Base-by-base conservation (phyloP, 768 basidiomycete species). In the Pholiota molesta region DNA sequence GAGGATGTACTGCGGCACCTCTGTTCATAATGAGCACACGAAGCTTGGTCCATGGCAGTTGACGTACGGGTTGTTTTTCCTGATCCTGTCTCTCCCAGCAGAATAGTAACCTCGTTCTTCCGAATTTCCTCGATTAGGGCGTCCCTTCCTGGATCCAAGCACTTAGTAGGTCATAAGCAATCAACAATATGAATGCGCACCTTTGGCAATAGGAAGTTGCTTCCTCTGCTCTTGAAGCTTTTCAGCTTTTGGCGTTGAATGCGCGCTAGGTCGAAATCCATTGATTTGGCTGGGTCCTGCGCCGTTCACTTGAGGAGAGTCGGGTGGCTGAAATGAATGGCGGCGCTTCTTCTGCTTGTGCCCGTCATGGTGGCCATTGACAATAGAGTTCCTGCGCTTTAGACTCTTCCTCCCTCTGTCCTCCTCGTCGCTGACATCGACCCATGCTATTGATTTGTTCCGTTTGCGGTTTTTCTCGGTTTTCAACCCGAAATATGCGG, bases 51-150 rank as follows among this genome's bases (percentile, higher is more conserved):
- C 35, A 26, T 9, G 11, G 5, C 55, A n/a, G 51, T 55, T 57
- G 44, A 88, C 94, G 69, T 75, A 97, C 97, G 97, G 53, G 97
- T 99, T 0, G 97, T 97, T 79, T 99, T 99, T 64, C 97, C 97
- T 19, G 95, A 97, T 13, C 97, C 97, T 0, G 97, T 99, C 76
- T 99, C 97, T 40, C 96, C 97, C 2, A 99, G 83, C 9, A 99
- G 84, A 47, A 99, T 87, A 1, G 89, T 92, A 7, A 94, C 89
- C 72, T 95, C 91, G 79, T 93, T 89, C 64, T 86, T 82, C 31
- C 76, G 74, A 55, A 97, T 88, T 73, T 89, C 89, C 60, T 85
- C 80, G 29, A 94, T 75, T 29, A 97, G 81, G 29, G 88, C 86
- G 23, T 92, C 89, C 71, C 83, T 87, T 60, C 92, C 94, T 94